Evolutionary conservation across 495 filamentous ascomycete genomes (phyloP), one percentile per base, ranked within the genome.

Genomic region (Lichina pygmaea): DNA sequence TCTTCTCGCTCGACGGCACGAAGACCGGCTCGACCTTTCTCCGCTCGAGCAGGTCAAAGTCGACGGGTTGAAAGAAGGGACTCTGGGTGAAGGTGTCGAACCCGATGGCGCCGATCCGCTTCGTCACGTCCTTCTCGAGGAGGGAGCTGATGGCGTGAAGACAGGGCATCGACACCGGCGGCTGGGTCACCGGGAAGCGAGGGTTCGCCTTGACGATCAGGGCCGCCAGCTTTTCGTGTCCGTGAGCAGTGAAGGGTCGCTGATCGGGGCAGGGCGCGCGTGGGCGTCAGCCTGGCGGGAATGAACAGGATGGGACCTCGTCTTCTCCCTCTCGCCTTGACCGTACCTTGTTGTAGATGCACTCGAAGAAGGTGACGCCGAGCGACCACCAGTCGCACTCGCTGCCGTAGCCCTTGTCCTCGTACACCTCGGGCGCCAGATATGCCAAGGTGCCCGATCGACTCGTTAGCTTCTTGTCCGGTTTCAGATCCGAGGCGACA

Each of bases 381-480:
- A 97, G 57, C 11, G 86, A 93, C 89, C 89, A 97, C 89, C 89
- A 97, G 60, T 97, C 89, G 10, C 91, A 85, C 53, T 89, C 81
- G 17, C 68, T 71, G 45, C 72, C 69, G 53, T 97, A 97, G 8
- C 86, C 89, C 37, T 68, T 70, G 24, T 86, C 89, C 50, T 73
- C 71, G 50, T 95, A 97, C 24, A 94, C 91, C 55, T 97, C 89
- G 1, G 89, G 89, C 3, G 89, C 91, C 3, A 97, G 71, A 57
- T 97, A 97, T 41, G 91, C 91, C 39, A 95, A 62, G 1, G 89
- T 95, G 15, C 89, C 89, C 0, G 89, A 97, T 60, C 92, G 94
- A 67, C 89, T 97, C 12, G 82, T 86, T 40, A 97, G 61, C 40
- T 71, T 66, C 50, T 81, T 86, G n/a, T 78, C 73, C 5, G 79